Evolutionary conservation across 108 stramenopile species (phyloP), one percentile per base, ranked within the genome.

Genomic region (Chaetoceros muelleri): DNA sequence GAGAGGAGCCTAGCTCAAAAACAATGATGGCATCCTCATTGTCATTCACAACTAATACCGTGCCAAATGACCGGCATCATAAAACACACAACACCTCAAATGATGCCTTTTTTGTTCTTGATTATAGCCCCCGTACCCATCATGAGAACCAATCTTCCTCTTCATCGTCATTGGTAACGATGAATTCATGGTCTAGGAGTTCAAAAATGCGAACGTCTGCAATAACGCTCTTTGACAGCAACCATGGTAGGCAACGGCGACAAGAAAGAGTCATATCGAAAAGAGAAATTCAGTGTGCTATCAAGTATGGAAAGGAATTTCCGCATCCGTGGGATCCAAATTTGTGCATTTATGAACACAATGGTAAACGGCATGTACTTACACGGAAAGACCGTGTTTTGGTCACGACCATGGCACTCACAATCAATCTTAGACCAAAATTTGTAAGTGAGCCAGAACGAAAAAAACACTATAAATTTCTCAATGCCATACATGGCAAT

Each of bases 261-360:
- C 25, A 53, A 26, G 64, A 81, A 55, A 66, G 80, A 22, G 48
- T 57, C n/a, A 81, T 81, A 24, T 47, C 72, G 20, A 77, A 75
- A 52, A 62, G 67, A 24, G 72, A 70, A 34, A 49, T 81, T 18
- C 70, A 75, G 48, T 57, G 65, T n/a, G 80, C 80, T 25, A 61
- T 72, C 0, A 34, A 66, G 13, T 72, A 75, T 65, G 80, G 80
- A 13, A 72, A 69, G 63, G 44, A 52, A 50, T 71, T 18, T 34
- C 46, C 10, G 20, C n/a, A 26, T 27, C 24, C 21, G 53, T 66
- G 28, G 69, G 74, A 30, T 67, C 76, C 25, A 62, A 69, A 30
- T 51, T 53, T 50, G 30, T 31, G 13, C 25, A 30, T 40, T 40
- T 40, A 40, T 40, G 34, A 40, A 13, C 13, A 40, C 34, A 40